phyloP scores from a whole-genome alignment of 495 filamentous ascomycete species.

The Tuber umbilicatum region DNA sequence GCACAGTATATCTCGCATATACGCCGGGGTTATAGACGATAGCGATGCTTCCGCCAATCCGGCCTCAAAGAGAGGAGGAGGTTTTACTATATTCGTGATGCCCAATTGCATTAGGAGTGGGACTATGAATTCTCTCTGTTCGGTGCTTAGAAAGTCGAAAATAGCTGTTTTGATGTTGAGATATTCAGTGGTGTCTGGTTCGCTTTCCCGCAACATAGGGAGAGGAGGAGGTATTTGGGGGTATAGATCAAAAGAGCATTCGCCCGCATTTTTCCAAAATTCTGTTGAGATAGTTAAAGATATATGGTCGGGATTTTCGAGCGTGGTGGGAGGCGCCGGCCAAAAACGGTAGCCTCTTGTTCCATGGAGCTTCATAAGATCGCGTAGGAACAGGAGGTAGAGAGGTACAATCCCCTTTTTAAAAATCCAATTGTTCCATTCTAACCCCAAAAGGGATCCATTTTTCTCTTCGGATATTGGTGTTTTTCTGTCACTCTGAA shows the following conservation, averaged over 20 bases:
- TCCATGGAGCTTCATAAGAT: conserved; percentile 34
- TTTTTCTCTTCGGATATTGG: conserved; percentile 38
- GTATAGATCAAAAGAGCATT: conserved; percentile 17
- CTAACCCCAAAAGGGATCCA: conserved; percentile 15
- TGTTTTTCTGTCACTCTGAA: conserved; percentile 43
- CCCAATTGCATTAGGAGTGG: conserved; percentile 18
- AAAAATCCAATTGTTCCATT: conserved; percentile 47
- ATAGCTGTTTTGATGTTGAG: conserved; percentile 10
- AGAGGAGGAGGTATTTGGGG: conserved; percentile 25
- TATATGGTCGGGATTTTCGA: conserved; percentile 9
- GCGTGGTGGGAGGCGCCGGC: conserved; percentile 36
- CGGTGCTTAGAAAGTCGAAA: conserved; percentile 19
- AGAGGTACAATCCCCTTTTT: conserved; percentile 38
- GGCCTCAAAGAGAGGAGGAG: conserved; percentile 4
- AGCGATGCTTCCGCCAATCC: conserved; percentile 12
- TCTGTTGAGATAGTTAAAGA: conserved; percentile 21
- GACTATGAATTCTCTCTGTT: conserved; percentile 16
- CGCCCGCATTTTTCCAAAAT: conserved; percentile 23
- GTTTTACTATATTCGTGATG: conserved; percentile 20
- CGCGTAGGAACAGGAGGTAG: conserved; percentile 42
- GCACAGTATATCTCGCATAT: conserved; percentile 9
- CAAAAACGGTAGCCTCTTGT: conserved; percentile 42
- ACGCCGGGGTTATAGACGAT: conserved; percentile 13
- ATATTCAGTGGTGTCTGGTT: neutral
- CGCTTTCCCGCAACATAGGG: conserved; percentile 18